Percentiles rank a stretch among this genome's conserved stretches.
phyloP scores from a whole-genome alignment of 192 early-diverging fungal genomes.

The Podila epicladia region DNA sequence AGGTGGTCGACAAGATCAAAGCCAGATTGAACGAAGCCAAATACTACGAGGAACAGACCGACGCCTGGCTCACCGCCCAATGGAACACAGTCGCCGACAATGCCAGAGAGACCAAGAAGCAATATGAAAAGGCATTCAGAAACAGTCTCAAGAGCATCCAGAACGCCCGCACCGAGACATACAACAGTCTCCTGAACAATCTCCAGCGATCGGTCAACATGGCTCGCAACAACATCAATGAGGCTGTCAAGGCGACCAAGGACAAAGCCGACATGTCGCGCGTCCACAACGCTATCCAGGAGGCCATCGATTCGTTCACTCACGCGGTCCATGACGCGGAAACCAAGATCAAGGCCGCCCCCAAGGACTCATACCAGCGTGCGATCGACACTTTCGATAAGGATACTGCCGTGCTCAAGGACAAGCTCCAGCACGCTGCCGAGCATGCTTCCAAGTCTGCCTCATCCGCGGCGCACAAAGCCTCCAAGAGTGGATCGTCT shows the following conservation, averaged over 20 bases:
- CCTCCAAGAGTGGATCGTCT: conserved; percentile 20
- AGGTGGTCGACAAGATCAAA: conserved; percentile 30
- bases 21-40: conserved; percentile 43
- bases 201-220: conserved; percentile 17
- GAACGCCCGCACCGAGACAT: conserved; percentile 27
- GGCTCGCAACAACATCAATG: conserved; percentile 29
- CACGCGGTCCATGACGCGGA: conserved; percentile 19
- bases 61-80: conserved; percentile 38
- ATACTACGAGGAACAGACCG: conserved; percentile 46
- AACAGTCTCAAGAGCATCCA: conserved; percentile 27
- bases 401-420: conserved; percentile 27
- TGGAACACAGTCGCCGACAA: conserved; percentile 40
- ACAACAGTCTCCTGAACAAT: conserved; percentile 32
- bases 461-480: conserved; percentile 12
- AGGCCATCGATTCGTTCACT: conserved; percentile 28
- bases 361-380: conserved; percentile 19
- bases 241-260: conserved; percentile 27
- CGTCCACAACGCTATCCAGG: conserved; percentile 25
- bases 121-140: conserved; percentile 38
- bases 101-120: conserved; percentile 29
- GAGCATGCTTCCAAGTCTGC: conserved; percentile 34
- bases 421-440: conserved; percentile 36
- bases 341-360: conserved; percentile 39
- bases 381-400: conserved; percentile 36
- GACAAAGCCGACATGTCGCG: conserved; percentile 33